Evolutionary conservation across 148 eudicot genomes (phyloP).

Genomic region (Vaccinium darrowii): DNA sequence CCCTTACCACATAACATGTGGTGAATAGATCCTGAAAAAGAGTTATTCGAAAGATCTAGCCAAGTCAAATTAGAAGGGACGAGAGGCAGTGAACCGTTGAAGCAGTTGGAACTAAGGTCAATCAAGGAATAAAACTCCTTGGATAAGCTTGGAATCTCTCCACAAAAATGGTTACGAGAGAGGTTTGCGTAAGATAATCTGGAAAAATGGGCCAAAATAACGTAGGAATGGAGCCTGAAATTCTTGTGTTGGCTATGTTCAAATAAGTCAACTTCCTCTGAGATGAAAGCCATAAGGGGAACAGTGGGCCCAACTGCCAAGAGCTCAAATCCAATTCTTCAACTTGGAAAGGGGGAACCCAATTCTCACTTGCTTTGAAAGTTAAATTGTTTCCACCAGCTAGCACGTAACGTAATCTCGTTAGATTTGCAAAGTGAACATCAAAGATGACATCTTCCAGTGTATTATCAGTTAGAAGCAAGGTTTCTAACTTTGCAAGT

Average conservation of each 20-base stretch:
- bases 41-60: slow-evolving; percentile 17
- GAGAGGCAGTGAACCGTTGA: neutral
- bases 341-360: slow-evolving; percentile 26
- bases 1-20: neutral
- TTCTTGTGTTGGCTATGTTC: slow-evolving; percentile 4
- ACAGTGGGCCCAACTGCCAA: slow-evolving; percentile 16
- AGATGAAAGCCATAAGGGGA: slow-evolving; percentile 12
- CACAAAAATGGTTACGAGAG: slow-evolving; percentile 7
- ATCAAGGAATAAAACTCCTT: too few species aligned
- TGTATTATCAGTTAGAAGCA: neutral
- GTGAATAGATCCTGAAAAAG: slow-evolving; percentile 7
- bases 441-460: slow-evolving; percentile 20
- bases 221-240: slow-evolving; percentile 10
- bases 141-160: slow-evolving; percentile 4
- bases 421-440: slow-evolving; percentile 23
- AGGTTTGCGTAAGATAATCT: neutral
- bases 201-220: neutral
- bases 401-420: neutral
- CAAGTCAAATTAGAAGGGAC: neutral
- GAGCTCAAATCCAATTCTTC: neutral
- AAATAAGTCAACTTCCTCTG: neutral
- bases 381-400: slow-evolving; percentile 19
- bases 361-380: slow-evolving; percentile 1
- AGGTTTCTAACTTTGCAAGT: slow-evolving; percentile 14
- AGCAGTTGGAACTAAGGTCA: slow-evolving; percentile 8